A percentile compares a stretch with the other conserved stretches of the same genome.
These are phyloP conservation scores for Candida hungchunana DNA, from an alignment of 805 yeast species.

Conservation along the genomic window DNA sequence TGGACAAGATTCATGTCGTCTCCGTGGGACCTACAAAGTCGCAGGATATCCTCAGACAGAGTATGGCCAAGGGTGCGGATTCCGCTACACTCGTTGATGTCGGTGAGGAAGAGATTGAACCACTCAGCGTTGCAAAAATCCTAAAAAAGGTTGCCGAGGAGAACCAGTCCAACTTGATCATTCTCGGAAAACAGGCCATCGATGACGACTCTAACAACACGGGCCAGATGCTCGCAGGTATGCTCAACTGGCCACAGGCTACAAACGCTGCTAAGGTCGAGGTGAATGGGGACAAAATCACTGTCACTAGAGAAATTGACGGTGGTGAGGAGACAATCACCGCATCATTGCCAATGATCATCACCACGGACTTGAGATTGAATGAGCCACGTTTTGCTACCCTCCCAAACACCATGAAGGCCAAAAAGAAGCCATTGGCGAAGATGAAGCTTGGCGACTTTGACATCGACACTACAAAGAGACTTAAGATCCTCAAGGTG, in stretches of 20 bases:
- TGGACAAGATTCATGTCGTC: slow-evolving; percentile 84
- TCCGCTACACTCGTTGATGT: slow-evolving; percentile 76
- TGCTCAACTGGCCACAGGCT: slow-evolving; percentile 94
- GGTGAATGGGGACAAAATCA: slow-evolving; percentile 49
- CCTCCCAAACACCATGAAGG: slow-evolving; percentile 95
- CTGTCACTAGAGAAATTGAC: slow-evolving; percentile 88
- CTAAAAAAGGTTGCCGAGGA: slow-evolving; percentile 68
- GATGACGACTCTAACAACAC: slow-evolving; percentile 95
- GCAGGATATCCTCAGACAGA: slow-evolving; percentile 82
- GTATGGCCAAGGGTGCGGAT: slow-evolving; percentile 94
- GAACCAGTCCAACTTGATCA: slow-evolving; percentile 69
- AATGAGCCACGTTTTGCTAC: slow-evolving; percentile 96
- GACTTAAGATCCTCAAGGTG: slow-evolving; percentile 66
- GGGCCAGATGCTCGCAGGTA: slow-evolving; percentile 94
- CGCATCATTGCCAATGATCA: slow-evolving; percentile 76
- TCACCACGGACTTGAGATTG: slow-evolving; percentile 90
- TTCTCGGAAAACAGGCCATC: slow-evolving; percentile 94
- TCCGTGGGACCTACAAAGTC: slow-evolving; percentile 85
- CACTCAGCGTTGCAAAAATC: slow-evolving; percentile 84
- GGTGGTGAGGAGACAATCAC: slow-evolving; percentile 86
- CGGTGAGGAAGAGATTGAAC: slow-evolving; percentile 73
- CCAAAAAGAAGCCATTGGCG: slow-evolving; percentile 92
- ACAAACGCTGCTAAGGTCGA: slow-evolving; percentile 89
- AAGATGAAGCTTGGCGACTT: slow-evolving; percentile 59
- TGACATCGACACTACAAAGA: slow-evolving; percentile 54